Evolutionary conservation across 208 protist genomes (phyloP).

Genomic region (Phytomonas sp.): DNA sequence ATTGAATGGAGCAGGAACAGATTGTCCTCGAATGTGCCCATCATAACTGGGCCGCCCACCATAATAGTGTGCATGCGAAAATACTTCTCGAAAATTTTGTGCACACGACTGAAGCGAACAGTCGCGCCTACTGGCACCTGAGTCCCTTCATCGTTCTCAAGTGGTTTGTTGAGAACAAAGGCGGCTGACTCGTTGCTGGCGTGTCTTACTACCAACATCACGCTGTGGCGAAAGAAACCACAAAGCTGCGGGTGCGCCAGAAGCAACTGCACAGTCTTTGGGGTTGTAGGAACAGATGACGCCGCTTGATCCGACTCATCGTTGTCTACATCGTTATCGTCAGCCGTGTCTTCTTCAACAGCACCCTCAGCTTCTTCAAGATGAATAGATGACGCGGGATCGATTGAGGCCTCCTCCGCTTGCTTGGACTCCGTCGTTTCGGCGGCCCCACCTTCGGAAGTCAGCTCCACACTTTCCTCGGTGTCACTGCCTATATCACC

Average conservation of each 20-base stretch:
- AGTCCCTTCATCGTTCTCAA: constrained; percentile 41
- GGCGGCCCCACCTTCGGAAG: constrained; percentile 6
- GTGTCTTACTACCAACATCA: constrained; percentile 60
- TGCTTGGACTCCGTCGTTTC: constrained; percentile 2
- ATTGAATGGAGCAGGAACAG: constrained; percentile 67
- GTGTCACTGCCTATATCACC: not conserved
- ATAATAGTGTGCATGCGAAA: constrained; percentile 61
- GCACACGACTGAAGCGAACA: constrained; percentile 36
- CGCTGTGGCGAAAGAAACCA: constrained; percentile 59
- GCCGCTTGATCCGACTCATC: constrained; percentile 14
- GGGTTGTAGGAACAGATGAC: constrained; percentile 11
- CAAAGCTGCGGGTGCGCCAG: constrained; percentile 58
- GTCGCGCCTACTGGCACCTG: constrained; percentile 37
- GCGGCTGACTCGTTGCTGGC: constrained; percentile 53
- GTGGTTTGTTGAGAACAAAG: constrained; percentile 64
- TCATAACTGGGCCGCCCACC: constrained; percentile 72
- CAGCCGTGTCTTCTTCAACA: not conserved
- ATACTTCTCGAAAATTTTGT: constrained; percentile 53
- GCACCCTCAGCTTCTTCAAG: constrained; percentile 15
- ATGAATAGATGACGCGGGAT: constrained; percentile 3
- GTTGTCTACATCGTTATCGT: constrained; percentile 2
- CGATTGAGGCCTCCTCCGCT: not conserved
- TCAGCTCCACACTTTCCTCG: constrained; percentile 1
- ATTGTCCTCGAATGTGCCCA: constrained; percentile 52
- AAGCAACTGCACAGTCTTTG: constrained; percentile 55